Evolutionary conservation across 345 rosid genomes (phyloP).

Genomic region (Noccaea caerulescens): DNA sequence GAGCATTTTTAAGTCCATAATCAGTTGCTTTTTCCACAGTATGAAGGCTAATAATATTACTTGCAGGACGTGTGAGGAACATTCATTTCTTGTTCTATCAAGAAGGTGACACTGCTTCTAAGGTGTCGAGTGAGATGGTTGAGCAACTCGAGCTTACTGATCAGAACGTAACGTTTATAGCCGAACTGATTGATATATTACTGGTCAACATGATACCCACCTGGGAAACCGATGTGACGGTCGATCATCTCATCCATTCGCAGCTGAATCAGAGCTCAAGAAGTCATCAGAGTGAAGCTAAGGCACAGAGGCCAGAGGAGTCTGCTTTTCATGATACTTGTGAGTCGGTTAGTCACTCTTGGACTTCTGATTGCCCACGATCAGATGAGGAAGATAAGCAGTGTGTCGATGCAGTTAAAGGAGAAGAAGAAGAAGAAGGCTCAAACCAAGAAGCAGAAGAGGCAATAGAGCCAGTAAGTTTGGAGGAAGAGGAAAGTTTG

Average conservation of each 20-base stretch:
- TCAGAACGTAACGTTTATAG: conserved; percentile 72
- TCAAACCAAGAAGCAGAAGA: conserved; percentile 36
- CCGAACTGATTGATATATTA: conserved; percentile 77
- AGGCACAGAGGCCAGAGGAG: conserved; percentile 41
- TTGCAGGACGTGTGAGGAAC: conserved; percentile 74
- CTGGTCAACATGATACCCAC: conserved; percentile 58
- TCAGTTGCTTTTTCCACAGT: neutral
- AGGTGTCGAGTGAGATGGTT: conserved; percentile 93
- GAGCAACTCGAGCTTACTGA: conserved; percentile 81
- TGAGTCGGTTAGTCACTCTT: conserved; percentile 40
- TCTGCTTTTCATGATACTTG: conserved; percentile 32
- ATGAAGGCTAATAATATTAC: neutral
- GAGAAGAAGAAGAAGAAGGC: conserved; percentile 25
- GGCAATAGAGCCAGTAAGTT: conserved; percentile 45
- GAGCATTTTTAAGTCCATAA: conserved; percentile 9
- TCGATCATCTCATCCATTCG: conserved; percentile 50
- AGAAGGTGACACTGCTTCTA: conserved; percentile 76
- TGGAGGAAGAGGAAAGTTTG: conserved; percentile 52
- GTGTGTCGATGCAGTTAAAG: conserved; percentile 28
- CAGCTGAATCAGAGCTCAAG: conserved; percentile 41
- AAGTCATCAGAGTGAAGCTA: conserved; percentile 38
- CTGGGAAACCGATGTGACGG: conserved; percentile 59
- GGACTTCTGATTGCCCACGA: conserved; percentile 34
- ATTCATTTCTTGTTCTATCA: conserved; percentile 79
- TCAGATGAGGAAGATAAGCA: conserved; percentile 41